Evolutionary conservation across 129 eudicot species (phyloP).

Genomic region (Artemisia annua): DNA sequence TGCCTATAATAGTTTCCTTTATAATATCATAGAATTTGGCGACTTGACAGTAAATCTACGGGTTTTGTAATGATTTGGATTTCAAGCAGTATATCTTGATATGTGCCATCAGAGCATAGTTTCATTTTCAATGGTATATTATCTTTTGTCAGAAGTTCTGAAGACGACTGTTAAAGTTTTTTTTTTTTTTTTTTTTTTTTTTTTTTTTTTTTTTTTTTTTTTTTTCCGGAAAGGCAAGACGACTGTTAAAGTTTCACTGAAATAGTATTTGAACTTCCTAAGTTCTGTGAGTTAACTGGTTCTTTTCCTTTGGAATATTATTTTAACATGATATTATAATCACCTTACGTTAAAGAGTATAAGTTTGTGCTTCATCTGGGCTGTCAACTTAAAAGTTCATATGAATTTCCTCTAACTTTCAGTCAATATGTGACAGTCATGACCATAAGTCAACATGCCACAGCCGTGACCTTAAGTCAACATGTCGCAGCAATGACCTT

Average conservation of each 20-base stretch:
- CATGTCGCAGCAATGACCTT: not conserved
- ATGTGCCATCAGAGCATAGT: not conserved
- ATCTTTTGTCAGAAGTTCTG: not conserved
- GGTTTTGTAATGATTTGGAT: constrained; percentile 6
- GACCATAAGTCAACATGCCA: constrained; percentile 7
- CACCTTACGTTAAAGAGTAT: not conserved
- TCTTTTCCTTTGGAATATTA: not conserved
- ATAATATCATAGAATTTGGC: not conserved
- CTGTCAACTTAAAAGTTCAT: constrained; percentile 9
- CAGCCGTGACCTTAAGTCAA: not conserved
- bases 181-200: no score
- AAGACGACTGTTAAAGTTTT: constrained; percentile 1
- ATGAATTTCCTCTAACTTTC: not conserved
- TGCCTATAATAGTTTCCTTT: not conserved
- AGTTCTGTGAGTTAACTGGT: not conserved
- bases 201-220: no score
- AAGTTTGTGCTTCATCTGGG: not conserved
- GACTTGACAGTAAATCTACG: constrained; percentile 6
- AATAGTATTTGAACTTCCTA: not conserved
- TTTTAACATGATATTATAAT: not conserved
- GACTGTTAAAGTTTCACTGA: not conserved
- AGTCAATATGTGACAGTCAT: constrained; percentile 5
- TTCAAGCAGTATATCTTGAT: constrained; percentile 19
- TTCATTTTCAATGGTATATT: not conserved
- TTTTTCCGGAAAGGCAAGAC: no score